Base-by-base conservation (phyloP, 2,329 filamentous ascomycete species). In the Fonsecaea nubica region DNA sequence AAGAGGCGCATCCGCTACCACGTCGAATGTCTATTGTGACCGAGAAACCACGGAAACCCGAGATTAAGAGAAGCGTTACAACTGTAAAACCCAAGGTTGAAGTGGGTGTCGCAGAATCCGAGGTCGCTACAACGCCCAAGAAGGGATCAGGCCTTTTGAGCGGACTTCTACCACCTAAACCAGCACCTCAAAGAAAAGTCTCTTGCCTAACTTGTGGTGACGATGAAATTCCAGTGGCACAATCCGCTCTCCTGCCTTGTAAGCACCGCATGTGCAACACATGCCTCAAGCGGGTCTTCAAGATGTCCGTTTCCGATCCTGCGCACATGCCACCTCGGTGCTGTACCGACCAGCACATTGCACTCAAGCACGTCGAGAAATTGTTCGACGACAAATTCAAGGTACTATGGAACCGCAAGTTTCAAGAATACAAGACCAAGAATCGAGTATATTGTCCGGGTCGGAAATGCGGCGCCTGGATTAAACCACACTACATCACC, bases 251-350 rank as follows among this genome's bases (percentile, higher is more conserved):
- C 76, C 85, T 96, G 40, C 85, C 87, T 71, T 96, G 93, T 76
- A 88, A 88, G 2, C 92, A 96, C 77, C 86, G 88, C 68, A 93
- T 94, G 90, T 96, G 93, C 77, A 84, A 90, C 70, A 77, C 84
- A 7, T 96, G 93, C 76, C 81, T 97, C 48, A 90, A 88, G 76
- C 86, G 88, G 58, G 85, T 87, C 64, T 96, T 96, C 78, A 87
- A 84, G 62, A 83, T 92, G 67, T 95, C 92, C 10, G 83, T 93
- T 68, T 89, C 84, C 50, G 91, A 96, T 75, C 88, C 91, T 1
- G 85, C 88, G 67, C 89, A 92, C 71, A 96, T 96, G 92, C 92
- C 93, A 18, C 93, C 93, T 0, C 86, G 84, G 75, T 97, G 92
- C 78, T 97, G 92, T 78, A 90, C 86, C 2, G 74, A 85, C 21